Conservation (phyloP, 1,284 basidiomycete genomes). For the Apiotrichum gracile region DNA sequence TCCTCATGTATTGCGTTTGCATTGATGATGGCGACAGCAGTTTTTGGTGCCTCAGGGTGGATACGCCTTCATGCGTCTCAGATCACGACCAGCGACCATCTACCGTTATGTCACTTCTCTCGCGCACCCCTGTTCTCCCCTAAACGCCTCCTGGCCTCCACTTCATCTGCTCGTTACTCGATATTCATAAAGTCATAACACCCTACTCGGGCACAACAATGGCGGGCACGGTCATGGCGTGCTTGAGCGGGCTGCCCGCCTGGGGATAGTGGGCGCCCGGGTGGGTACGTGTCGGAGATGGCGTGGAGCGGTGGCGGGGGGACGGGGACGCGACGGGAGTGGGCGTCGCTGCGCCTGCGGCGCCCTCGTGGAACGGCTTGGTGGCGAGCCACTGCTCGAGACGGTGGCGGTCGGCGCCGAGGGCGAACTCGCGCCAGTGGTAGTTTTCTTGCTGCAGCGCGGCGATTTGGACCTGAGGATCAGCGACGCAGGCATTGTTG, state of each 20-base stretch:
- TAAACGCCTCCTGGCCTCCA: too few species aligned
- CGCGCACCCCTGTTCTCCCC: too few species aligned
- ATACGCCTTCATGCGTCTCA: too few species aligned
- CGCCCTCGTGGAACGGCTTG: conserved; percentile 10
- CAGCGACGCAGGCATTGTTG: background rate
- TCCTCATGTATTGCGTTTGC: too few species aligned
- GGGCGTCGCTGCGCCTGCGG: background rate
- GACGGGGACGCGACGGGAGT: background rate
- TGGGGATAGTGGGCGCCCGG: background rate
- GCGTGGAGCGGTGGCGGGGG: background rate
- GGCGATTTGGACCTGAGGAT: conserved; percentile 9
- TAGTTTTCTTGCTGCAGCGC: conserved; percentile 19
- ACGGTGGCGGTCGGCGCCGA: conserved; percentile 16
- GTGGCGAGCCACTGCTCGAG: conserved; percentile 13
- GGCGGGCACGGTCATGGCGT: background rate
- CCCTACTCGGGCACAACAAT: background rate
- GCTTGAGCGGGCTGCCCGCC: background rate
- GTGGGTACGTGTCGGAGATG: too few species aligned
- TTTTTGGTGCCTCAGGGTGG: too few species aligned
- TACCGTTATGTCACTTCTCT: too few species aligned
- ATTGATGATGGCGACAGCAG: too few species aligned
- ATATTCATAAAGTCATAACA: too few species aligned
- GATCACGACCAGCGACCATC: too few species aligned
- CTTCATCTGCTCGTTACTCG: too few species aligned
- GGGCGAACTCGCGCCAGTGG: conserved; percentile 21